Base-by-base conservation (phyloP, 192 early-diverging fungal species). In the Backusella mclennaniae region DNA sequence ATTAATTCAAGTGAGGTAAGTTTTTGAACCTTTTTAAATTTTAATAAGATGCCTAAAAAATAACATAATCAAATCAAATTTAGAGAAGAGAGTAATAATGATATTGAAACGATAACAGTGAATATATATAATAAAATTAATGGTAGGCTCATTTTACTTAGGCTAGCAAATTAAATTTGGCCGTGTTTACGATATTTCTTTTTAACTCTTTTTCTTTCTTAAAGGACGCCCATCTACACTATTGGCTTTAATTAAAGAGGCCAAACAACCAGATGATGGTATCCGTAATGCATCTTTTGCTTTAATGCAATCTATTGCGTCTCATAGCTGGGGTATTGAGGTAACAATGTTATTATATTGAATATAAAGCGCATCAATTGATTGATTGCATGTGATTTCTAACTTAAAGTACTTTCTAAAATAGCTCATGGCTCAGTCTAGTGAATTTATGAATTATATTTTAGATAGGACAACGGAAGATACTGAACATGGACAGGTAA, bases 381-480 rank as follows among this genome's bases (percentile, higher is more conserved):
- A 38, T 66, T 19, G 26, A 35, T 36, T 38, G 14, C 17, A 53
- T 44, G 9, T 35, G 41, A 29, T 15, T 19, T 6, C n/a, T 49
- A 63, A 36, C 15, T 35, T 36, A 66, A 59, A 33, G 5, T 44
- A 14, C n/a, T 41, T 19, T 63, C 17, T 70, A 23, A 35, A 46
- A 53, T 71, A 80, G 79, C 33, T 35, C 15, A 42, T 82, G 41
- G 44, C 76, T n/a, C 73, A 68, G 19, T 67, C 63, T 26, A 71
- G 19, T 36, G 78, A 76, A 39, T 81, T 85, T 46, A 49, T 85
- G 59, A 80, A 78, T 9, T 85, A 79, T 72, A 74, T 85, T 56
- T 68, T 85, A 33, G 71, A 85, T 76, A 73, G 84, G 12, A 38
- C 79, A 31, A 84, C 66, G 33, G 82, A 83, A 36, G 42, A 38